Percentiles rank a stretch among this genome's conserved stretches.
phyloP scores from a whole-genome alignment of 2,329 filamentous ascomycete genomes.

The Ilyonectria mors-panacis region DNA sequence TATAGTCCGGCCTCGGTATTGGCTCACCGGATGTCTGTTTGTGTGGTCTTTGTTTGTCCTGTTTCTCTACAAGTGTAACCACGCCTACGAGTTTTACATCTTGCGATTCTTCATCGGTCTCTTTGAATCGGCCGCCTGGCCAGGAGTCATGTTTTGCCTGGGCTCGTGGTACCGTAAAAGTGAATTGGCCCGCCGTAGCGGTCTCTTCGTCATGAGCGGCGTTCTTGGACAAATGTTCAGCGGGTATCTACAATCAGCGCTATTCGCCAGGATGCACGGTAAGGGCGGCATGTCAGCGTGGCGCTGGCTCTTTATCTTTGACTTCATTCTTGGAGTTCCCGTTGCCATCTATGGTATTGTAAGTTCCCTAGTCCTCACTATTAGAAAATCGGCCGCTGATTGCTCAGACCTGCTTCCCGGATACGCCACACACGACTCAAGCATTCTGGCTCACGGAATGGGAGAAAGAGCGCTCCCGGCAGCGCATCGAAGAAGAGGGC shows the following conservation, averaged over 20 bases:
- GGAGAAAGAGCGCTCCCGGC: slow-evolving; percentile 75
- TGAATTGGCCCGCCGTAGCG: slow-evolving; percentile 71
- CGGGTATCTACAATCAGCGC: slow-evolving; percentile 53
- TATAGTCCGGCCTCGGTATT: slow-evolving; percentile 58
- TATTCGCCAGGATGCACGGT: slow-evolving; percentile 54
- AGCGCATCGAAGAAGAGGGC: slow-evolving; percentile 75
- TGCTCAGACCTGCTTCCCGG: slow-evolving; percentile 54
- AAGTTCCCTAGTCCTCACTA: not conserved
- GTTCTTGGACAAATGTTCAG: slow-evolving; percentile 61
- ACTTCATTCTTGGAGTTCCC: slow-evolving; percentile 55
- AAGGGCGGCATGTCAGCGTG: slow-evolving; percentile 52
- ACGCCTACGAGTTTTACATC: slow-evolving; percentile 58
- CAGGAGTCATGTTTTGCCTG: slow-evolving; percentile 68
- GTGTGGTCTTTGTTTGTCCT: slow-evolving; percentile 58
- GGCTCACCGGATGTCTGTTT: slow-evolving; percentile 56
- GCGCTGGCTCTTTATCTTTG: slow-evolving; percentile 58
- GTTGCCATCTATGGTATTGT: slow-evolving; percentile 47
- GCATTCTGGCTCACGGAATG: slow-evolving; percentile 62
- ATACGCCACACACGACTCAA: slow-evolving; percentile 59
- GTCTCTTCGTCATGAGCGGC: slow-evolving; percentile 71
- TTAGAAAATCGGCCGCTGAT: not conserved
- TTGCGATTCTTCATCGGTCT: slow-evolving; percentile 69
- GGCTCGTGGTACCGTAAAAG: slow-evolving; percentile 72
- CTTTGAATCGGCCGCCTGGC: slow-evolving; percentile 69
- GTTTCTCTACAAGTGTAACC: slow-evolving; percentile 56